phyloP scores from a whole-genome alignment of 2,329 filamentous ascomycete species.

The Scleromitrula shiraiana region DNA sequence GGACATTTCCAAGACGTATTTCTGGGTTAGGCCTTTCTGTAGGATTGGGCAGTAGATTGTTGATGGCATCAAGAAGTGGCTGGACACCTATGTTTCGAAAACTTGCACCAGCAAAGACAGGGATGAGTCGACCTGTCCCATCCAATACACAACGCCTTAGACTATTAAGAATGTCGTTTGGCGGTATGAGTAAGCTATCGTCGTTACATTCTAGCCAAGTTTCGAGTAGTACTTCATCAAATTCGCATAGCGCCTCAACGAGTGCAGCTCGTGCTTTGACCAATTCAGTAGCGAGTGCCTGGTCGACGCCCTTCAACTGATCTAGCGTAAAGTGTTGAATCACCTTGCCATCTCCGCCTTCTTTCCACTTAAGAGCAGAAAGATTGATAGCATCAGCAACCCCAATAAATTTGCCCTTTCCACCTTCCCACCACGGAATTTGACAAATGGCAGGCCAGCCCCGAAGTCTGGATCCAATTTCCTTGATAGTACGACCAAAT shows the following conservation, averaged over 20 bases:
- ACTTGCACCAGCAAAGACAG: conserved; percentile 85
- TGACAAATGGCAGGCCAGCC: conserved; percentile 89
- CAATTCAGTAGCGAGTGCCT: conserved; percentile 54
- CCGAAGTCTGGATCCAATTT: conserved; percentile 70
- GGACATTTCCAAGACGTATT: conserved; percentile 55
- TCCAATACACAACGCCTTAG: conserved; percentile 64
- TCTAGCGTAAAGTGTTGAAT: conserved; percentile 48
- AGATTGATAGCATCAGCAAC: conserved; percentile 77
- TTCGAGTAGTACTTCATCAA: conserved; percentile 81
- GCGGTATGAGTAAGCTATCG: conserved; percentile 59
- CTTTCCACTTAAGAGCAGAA: conserved; percentile 65
- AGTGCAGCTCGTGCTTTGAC: conserved; percentile 68
- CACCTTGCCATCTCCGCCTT: conserved; percentile 55
- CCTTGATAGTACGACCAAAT: conserved; percentile 77
- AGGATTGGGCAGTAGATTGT: conserved; percentile 80
- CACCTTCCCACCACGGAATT: conserved; percentile 82
- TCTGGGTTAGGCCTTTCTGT: conserved; percentile 71
- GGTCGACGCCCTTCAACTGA: conserved; percentile 42
- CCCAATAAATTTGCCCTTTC: conserved; percentile 68
- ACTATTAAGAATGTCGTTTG: conserved; percentile 59
- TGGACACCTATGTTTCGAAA: conserved; percentile 93
- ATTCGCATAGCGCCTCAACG: conserved; percentile 77
- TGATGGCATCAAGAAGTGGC: conserved; percentile 78
- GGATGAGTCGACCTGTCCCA: conserved; percentile 66
- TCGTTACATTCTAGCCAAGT: conserved; percentile 72